Percentiles rank a stretch among this genome's conserved stretches.
phyloP scores from a whole-genome alignment of 2,329 filamentous ascomycete species.

The Cladophialophora chaetospira region DNA sequence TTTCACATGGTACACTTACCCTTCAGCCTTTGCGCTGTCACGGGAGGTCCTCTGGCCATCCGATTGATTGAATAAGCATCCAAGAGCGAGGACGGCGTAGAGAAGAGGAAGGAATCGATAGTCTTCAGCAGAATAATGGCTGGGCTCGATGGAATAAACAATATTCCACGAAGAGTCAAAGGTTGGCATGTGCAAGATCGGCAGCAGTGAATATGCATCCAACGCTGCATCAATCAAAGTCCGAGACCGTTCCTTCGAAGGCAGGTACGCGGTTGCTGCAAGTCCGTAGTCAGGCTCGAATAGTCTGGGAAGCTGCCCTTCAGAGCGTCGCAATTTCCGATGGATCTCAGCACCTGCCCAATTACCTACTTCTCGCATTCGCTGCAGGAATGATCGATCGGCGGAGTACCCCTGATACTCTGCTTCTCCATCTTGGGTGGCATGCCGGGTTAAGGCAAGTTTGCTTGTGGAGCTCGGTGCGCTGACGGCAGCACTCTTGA shows the following conservation, averaged over 20 bases:
- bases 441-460: constrained; percentile 7
- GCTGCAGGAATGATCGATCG: constrained; percentile 9
- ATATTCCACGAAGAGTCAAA: constrained; percentile 2
- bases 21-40: background rate
- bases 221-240: constrained; percentile 6
- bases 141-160: background rate
- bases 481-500: background rate
- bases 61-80: constrained; percentile 2
- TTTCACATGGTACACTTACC: background rate
- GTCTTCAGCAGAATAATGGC: background rate
- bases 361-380: constrained; percentile 9
- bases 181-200: constrained; percentile 6
- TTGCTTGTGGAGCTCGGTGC: background rate
- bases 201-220: constrained; percentile 3
- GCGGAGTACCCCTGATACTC: constrained; percentile 7
- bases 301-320: background rate
- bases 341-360: constrained; percentile 2
- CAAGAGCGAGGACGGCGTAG: constrained; percentile 7
- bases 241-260: background rate
- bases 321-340: background rate
- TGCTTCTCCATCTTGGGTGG: background rate
- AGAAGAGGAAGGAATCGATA: constrained; percentile 9
- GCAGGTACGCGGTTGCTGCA: constrained; percentile 1
- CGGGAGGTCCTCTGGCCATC: background rate
- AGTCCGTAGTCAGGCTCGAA: constrained; percentile 8